Evolutionary conservation across 257 asterid genomes (phyloP).

Genomic region (Voacanga thouarsii): DNA sequence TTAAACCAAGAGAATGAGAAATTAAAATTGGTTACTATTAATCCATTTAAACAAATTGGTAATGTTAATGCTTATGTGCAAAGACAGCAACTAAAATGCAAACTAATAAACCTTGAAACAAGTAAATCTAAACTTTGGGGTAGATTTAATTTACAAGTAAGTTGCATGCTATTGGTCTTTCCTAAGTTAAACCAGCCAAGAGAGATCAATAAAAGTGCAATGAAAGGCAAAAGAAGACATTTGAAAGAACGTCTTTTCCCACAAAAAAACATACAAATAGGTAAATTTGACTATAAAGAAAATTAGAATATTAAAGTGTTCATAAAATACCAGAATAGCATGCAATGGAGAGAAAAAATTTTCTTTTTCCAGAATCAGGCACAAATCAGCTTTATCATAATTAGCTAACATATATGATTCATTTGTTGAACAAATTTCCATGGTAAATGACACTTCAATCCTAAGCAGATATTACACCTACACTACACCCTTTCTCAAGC

Average conservation of each 20-base stretch:
- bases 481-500: no score
- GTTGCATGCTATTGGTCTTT: no score
- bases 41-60: neutral
- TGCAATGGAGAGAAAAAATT: neutral
- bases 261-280: neutral
- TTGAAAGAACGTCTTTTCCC: neutral
- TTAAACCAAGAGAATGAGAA: no score
- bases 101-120: neutral
- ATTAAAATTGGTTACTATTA: no score
- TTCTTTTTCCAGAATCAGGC: neutral
- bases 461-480: no score
- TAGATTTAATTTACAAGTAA: neutral
- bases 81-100: neutral
- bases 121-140: neutral
- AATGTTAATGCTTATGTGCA: neutral
- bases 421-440: neutral
- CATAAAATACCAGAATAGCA: neutral
- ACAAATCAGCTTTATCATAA: neutral
- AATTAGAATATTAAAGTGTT: neutral
- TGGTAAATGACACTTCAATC: neutral
- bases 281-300: neutral
- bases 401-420: neutral
- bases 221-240: neutral
- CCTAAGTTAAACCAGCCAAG: neutral
- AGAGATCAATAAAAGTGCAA: neutral